Evolutionary conservation across 129 eudicot species (phyloP).

Genomic region (Arctium lappa): DNA sequence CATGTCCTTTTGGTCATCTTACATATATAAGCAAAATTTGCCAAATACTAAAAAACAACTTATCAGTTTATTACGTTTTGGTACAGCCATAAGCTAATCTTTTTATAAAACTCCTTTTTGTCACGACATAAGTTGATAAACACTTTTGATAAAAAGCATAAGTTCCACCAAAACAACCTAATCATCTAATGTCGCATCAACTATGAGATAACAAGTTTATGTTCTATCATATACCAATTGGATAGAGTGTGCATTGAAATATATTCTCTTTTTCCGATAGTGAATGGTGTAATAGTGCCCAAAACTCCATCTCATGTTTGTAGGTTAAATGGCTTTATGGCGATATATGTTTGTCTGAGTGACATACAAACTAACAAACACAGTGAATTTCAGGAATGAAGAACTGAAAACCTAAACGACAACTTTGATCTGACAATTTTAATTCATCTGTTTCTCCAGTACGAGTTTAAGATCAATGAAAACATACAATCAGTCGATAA

Average conservation of each 20-base stretch:
- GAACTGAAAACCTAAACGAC: not conserved
- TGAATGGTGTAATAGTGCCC: not conserved
- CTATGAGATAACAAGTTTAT: not conserved
- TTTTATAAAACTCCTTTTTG: too few relatives aligned
- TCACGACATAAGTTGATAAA: too few relatives aligned
- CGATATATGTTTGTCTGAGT: not conserved
- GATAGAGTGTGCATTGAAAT: not conserved
- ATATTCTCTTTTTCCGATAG: not conserved
- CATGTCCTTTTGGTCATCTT: too few relatives aligned
- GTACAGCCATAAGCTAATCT: too few relatives aligned
- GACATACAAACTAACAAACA: not conserved
- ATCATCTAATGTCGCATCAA: not conserved
- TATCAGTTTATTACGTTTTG: too few relatives aligned
- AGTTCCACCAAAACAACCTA: not conserved
- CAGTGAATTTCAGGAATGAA: not conserved
- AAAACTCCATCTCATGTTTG: not conserved
- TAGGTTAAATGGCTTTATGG: not conserved
- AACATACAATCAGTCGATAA: not conserved
- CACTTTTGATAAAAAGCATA: too few relatives aligned
- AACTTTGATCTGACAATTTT: not conserved
- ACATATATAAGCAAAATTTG: too few relatives aligned
- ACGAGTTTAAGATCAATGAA: constrained; percentile 1
- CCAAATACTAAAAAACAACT: too few relatives aligned
- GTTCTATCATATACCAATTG: not conserved
- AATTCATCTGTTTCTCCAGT: not conserved